These are phyloP conservation scores for Candida easanensis DNA, from an alignment of 805 yeast genomes.

Conservation along the genomic window DNA sequence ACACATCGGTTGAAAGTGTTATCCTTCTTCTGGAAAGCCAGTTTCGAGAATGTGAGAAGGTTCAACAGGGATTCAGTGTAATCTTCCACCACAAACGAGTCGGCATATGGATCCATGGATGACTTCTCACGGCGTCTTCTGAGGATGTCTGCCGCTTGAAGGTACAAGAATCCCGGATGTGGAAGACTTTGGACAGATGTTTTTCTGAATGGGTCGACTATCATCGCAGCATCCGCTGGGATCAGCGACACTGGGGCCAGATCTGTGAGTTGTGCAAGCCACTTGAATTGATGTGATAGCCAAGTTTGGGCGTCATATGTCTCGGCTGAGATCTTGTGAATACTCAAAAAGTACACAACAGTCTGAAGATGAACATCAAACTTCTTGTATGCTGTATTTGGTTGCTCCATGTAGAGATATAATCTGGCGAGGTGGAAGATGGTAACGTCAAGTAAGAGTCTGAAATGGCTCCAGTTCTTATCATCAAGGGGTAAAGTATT, in stretches of 20 bases:
- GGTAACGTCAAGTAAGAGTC: constrained; percentile 54
- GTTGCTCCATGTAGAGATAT: constrained; percentile 55
- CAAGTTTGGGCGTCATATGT: constrained; percentile 42
- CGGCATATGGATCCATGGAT: constrained; percentile 2
- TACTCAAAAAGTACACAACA: constrained; percentile 39
- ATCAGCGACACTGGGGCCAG: constrained; percentile 42
- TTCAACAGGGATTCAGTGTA: constrained; percentile 22
- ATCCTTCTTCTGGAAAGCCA: constrained; percentile 35
- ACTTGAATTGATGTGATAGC: constrained; percentile 60
- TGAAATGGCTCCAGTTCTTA: constrained; percentile 40
- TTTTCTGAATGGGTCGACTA: constrained; percentile 20
- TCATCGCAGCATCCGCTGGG: constrained; percentile 38
- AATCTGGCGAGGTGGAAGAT: constrained; percentile 63
- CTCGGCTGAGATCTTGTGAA: constrained; percentile 25
- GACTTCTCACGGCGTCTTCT: constrained; percentile 24
- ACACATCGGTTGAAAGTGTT: constrained; percentile 36
- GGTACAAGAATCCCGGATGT: constrained; percentile 40
- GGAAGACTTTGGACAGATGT: constrained; percentile 35
- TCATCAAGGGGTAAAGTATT: constrained; percentile 26
- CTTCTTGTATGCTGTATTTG: constrained; percentile 57
- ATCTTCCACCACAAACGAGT: constrained; percentile 2
- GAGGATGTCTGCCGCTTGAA: constrained; percentile 36
- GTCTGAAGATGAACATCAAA: constrained; percentile 62
- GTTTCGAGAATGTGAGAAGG: constrained; percentile 35
- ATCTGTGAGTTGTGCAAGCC: constrained; percentile 59